Evolutionary conservation across 2,329 filamentous ascomycete species (phyloP).

Genomic region (Phialocephala subalpina): DNA sequence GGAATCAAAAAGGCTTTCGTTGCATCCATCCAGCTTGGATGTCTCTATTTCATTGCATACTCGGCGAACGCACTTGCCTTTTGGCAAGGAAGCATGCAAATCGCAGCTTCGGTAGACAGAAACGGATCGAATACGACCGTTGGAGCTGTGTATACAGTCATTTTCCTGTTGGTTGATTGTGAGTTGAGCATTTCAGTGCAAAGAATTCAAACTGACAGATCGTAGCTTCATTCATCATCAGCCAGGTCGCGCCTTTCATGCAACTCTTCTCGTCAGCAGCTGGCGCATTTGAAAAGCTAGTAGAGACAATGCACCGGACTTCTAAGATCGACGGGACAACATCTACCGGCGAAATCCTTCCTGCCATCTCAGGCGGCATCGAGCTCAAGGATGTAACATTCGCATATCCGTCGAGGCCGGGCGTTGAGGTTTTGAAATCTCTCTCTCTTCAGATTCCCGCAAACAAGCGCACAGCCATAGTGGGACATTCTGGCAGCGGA

Average conservation of each 20-base stretch:
- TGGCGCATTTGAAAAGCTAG: conserved; percentile 63
- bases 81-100: conserved; percentile 61
- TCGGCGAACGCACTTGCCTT: conserved; percentile 64
- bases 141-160: conserved; percentile 56
- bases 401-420: conserved; percentile 43
- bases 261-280: conserved; percentile 67
- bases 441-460: conserved; percentile 42
- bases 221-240: conserved; percentile 60
- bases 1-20: conserved; percentile 58
- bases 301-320: conserved; percentile 30
- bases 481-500: conserved; percentile 65
- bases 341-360: conserved; percentile 21
- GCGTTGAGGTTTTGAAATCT: conserved; percentile 42
- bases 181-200: conserved; percentile 38
- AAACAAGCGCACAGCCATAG: conserved; percentile 58
- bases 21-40: conserved; percentile 57
- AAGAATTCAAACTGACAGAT: conserved; percentile 14
- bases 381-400: conserved; percentile 44
- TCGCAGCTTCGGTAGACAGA: conserved; percentile 48
- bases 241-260: conserved; percentile 68
- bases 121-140: conserved; percentile 31
- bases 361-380: conserved; percentile 43
- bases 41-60: conserved; percentile 44
- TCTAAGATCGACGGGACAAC: conserved; percentile 35
- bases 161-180: conserved; percentile 60